These are phyloP conservation scores for Irpex lacteus DNA, from an alignment of 1,284 basidiomycete genomes.

Conservation along the genomic window DNA sequence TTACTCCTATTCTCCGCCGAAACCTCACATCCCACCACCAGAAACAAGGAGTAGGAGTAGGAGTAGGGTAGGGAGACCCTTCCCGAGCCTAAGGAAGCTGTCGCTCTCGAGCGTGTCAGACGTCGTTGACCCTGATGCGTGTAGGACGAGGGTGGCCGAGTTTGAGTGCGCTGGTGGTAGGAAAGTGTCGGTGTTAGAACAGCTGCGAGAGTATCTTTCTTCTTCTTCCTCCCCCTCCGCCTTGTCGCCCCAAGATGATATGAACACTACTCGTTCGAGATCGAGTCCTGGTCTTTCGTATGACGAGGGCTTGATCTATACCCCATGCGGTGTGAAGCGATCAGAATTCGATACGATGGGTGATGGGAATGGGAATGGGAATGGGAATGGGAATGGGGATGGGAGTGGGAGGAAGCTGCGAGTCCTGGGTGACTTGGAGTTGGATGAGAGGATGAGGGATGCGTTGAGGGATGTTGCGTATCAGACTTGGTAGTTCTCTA, in stretches of 20 bases:
- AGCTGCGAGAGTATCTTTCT: too few species aligned
- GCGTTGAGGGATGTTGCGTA: neutral
- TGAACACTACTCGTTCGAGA: too few species aligned
- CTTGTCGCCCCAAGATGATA: too few species aligned
- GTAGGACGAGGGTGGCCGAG: neutral
- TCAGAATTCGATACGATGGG: too few species aligned
- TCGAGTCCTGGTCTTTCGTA: too few species aligned
- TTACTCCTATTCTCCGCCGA: neutral
- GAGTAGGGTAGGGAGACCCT: conserved; percentile 27
- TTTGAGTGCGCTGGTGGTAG: too few species aligned
- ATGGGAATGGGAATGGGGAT: neutral
- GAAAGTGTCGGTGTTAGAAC: too few species aligned
- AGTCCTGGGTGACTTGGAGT: neutral
- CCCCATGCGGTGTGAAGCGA: too few species aligned
- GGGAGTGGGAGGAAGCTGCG: neutral
- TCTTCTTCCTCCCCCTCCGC: too few species aligned
- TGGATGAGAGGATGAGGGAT: neutral
- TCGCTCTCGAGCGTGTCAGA: conserved; percentile 26
- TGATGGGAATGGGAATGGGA: neutral
- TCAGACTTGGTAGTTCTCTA: neutral
- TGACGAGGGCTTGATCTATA: too few species aligned
- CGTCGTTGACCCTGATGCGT: conserved; percentile 17
- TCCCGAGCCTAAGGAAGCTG: conserved; percentile 26
- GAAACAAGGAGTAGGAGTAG: neutral
- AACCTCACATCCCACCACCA: neutral